Conservation (phyloP, 2,329 filamentous ascomycete genomes). For the Sarocladium oryzae region DNA sequence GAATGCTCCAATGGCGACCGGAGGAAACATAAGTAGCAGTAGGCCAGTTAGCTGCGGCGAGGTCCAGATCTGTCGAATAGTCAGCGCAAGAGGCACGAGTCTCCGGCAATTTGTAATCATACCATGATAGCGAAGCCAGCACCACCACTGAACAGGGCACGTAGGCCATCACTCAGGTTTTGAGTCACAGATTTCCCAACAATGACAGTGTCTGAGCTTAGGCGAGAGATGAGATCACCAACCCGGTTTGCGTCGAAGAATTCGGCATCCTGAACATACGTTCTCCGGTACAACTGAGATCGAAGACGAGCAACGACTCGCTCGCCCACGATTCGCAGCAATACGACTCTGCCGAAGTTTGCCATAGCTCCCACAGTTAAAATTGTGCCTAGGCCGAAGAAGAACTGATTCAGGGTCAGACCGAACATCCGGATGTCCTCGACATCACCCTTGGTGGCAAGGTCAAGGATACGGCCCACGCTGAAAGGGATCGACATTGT, state of each 20-base stretch:
- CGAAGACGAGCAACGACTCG: slow-evolving; percentile 85
- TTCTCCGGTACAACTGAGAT: slow-evolving; percentile 83
- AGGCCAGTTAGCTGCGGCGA: slow-evolving; percentile 86
- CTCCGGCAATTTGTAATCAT: neutral
- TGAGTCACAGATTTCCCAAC: slow-evolving; percentile 98
- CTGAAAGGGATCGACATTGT: slow-evolving; percentile 97
- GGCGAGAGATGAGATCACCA: slow-evolving; percentile 88
- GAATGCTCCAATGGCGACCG: slow-evolving; percentile 83
- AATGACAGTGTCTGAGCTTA: slow-evolving; percentile 94
- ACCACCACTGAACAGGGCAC: slow-evolving; percentile 80
- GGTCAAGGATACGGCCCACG: slow-evolving; percentile 90
- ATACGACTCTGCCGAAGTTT: slow-evolving; percentile 90
- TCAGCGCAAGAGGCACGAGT: neutral
- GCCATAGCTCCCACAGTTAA: slow-evolving; percentile 78
- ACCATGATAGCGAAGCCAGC: slow-evolving; percentile 88
- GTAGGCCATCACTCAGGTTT: slow-evolving; percentile 92
- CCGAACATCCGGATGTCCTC: slow-evolving; percentile 73
- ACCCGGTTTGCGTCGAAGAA: slow-evolving; percentile 98
- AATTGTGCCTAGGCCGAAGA: slow-evolving; percentile 67
- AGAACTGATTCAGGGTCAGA: slow-evolving; percentile 80
- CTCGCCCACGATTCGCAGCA: slow-evolving; percentile 90
- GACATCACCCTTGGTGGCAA: slow-evolving; percentile 67
- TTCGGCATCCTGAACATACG: slow-evolving; percentile 94
- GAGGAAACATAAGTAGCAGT: slow-evolving; percentile 79
- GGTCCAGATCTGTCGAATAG: slow-evolving; percentile 54